These are phyloP conservation scores for Ogataea corticis DNA, from an alignment of 805 yeast species.

Conservation along the genomic window DNA sequence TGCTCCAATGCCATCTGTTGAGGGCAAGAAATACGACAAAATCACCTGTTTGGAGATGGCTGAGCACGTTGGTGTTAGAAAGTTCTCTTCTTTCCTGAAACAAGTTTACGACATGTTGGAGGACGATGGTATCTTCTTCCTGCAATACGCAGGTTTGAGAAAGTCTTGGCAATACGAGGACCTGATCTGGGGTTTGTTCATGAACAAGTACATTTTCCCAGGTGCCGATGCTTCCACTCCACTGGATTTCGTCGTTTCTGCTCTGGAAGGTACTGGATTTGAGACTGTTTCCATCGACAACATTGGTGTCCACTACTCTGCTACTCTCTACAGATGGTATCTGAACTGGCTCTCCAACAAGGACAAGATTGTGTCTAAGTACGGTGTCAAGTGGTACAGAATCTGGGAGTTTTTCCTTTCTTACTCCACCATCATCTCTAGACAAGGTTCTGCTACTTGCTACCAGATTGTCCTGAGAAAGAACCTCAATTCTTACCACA, in stretches of 20 bases:
- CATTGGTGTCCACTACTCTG: conserved; percentile 91
- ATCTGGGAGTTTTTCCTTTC: conserved; percentile 93
- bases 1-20: conserved; percentile 67
- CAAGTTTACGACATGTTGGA: conserved; percentile 87
- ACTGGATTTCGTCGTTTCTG: conserved; percentile 73
- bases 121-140: conserved; percentile 84
- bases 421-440: conserved; percentile 75
- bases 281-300: conserved; percentile 83
- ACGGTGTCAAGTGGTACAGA: conserved; percentile 87
- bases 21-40: conserved; percentile 62
- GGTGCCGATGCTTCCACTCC: conserved; percentile 98
- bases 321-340: conserved; percentile 93
- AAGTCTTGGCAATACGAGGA: conserved; percentile 95
- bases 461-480: conserved; percentile 89
- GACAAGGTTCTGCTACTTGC: conserved; percentile 93
- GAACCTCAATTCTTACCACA: conserved; percentile 81
- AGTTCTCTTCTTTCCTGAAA: conserved; percentile 68
- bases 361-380: conserved; percentile 72
- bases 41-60: conserved; percentile 94
- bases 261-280: conserved; percentile 81
- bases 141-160: conserved; percentile 89
- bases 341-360: conserved; percentile 87
- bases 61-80: conserved; percentile 92
- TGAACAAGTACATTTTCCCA: conserved; percentile 95
- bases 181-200: conserved; percentile 89